Evolutionary conservation across 768 basidiomycete species (phyloP).

Genomic region (Tylopilus sp.): DNA sequence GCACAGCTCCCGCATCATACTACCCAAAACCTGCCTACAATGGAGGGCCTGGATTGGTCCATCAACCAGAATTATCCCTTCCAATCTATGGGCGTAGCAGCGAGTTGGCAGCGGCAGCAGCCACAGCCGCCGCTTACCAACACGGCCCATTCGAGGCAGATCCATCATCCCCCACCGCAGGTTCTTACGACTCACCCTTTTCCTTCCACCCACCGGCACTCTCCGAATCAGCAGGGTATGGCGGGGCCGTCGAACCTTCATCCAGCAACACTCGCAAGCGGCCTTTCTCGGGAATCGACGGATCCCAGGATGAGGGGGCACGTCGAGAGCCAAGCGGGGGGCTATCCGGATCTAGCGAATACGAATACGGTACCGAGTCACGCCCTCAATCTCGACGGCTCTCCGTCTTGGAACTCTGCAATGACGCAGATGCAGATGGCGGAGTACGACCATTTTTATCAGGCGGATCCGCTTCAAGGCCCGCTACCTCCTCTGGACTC

Average conservation of each 20-base stretch:
- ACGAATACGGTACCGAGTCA: constrained; percentile 72
- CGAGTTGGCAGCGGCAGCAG: constrained; percentile 36
- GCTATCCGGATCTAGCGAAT: constrained; percentile 35
- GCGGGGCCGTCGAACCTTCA: constrained; percentile 32
- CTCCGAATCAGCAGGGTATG: constrained; percentile 34
- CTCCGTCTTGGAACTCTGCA: constrained; percentile 87
- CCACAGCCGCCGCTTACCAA: constrained; percentile 30
- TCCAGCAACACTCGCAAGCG: constrained; percentile 56
- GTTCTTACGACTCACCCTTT: constrained; percentile 64
- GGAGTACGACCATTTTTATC: constrained; percentile 47
- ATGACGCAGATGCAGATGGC: constrained; percentile 54
- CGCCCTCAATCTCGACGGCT: constrained; percentile 77
- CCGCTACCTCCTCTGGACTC: constrained; percentile 44
- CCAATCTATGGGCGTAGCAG: constrained; percentile 37
- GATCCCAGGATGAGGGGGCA: constrained; percentile 38
- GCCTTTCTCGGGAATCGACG: constrained; percentile 57
- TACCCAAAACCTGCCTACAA: constrained; percentile 46
- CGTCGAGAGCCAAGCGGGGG: constrained; percentile 35
- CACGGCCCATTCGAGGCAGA: constrained; percentile 29
- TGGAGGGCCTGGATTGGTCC: constrained; percentile 52
- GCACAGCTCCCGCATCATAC: constrained; percentile 68
- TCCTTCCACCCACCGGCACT: constrained; percentile 69
- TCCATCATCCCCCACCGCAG: constrained; percentile 29
- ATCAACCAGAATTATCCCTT: constrained; percentile 43
- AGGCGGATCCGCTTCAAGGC: constrained; percentile 36